phyloP scores from a whole-genome alignment of 805 yeast genomes.

The Hanseniaspora lindneri region DNA sequence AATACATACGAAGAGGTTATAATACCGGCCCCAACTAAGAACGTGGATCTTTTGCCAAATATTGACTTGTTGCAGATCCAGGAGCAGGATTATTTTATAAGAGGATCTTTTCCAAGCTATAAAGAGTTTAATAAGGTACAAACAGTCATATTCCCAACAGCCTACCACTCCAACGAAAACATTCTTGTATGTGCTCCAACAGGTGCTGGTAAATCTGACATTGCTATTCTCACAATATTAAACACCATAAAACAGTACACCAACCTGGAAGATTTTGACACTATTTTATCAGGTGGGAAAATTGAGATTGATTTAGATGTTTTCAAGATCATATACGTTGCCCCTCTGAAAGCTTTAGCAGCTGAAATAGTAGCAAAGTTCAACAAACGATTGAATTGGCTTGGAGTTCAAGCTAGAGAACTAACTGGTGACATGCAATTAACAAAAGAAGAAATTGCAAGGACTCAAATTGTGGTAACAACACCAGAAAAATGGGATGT shows the following conservation, averaged over 20 bases:
- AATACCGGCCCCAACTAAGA: conserved; percentile 58
- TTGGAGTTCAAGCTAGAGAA: conserved; percentile 77
- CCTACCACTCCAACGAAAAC: conserved; percentile 84
- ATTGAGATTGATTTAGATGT: conserved; percentile 64
- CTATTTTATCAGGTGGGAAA: conserved; percentile 29
- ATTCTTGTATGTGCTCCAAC: conserved; percentile 96
- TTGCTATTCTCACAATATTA: conserved; percentile 68
- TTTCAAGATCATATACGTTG: conserved; percentile 84
- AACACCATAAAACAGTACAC: conserved; percentile 67
- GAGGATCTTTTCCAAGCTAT: conserved; percentile 73
- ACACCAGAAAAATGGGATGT: conserved; percentile 98
- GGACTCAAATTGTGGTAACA: conserved; percentile 80
- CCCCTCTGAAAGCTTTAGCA: conserved; percentile 87
- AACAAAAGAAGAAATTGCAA: conserved; percentile 62
- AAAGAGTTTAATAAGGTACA: conserved; percentile 74
- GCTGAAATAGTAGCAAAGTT: conserved; percentile 93
- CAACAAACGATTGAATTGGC: conserved; percentile 62
- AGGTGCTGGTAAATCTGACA: conserved; percentile 96
- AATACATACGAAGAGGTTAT: conserved; percentile 66
- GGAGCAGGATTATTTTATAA: conserved; percentile 66
- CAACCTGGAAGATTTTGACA: conserved; percentile 34
- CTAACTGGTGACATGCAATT: conserved; percentile 93
- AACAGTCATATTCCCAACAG: conserved; percentile 80
- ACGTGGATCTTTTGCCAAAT: conserved; percentile 24
- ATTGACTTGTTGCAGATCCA: conserved; percentile 42